A percentile compares a stretch with the other conserved stretches of the same genome.
Evolutionary conservation across 495 filamentous ascomycete genomes (phyloP).

Genomic region (Neurospora sp.): DNA sequence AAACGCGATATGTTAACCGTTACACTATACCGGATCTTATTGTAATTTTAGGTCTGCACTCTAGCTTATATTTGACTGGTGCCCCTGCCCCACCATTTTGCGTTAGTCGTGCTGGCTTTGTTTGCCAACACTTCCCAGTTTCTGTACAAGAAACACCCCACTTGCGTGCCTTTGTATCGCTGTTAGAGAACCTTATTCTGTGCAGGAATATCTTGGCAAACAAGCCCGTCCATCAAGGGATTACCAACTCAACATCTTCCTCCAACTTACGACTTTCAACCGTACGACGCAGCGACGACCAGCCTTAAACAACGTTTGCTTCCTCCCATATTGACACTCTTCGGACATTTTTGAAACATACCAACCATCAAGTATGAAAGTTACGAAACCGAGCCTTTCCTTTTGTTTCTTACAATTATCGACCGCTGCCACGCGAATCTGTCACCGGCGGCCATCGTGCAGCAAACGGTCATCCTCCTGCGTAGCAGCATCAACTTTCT

Average conservation of each 20-base stretch:
- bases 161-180: too few relatives aligned
- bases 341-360: not conserved
- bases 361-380: not conserved
- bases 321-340: not conserved
- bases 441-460: not conserved
- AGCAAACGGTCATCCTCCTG: not conserved
- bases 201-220: not conserved
- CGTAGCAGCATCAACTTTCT: not conserved
- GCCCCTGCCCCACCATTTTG: not conserved
- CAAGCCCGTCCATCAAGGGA: not conserved
- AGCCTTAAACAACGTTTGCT: not conserved
- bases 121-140: not conserved
- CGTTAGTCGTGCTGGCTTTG: not conserved
- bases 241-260: not conserved
- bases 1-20: conserved; percentile 41
- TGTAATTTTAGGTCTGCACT: not conserved
- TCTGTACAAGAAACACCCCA: not conserved
- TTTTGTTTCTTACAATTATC: not conserved
- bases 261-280: not conserved
- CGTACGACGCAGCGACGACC: not conserved
- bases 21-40: conserved; percentile 35
- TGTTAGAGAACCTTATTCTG: too few relatives aligned
- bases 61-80: not conserved
- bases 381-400: not conserved
- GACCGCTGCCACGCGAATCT: not conserved